Base-by-base conservation (phyloP, 2,329 filamentous ascomycete species). In the Thielaviopsis punctulata region DNA sequence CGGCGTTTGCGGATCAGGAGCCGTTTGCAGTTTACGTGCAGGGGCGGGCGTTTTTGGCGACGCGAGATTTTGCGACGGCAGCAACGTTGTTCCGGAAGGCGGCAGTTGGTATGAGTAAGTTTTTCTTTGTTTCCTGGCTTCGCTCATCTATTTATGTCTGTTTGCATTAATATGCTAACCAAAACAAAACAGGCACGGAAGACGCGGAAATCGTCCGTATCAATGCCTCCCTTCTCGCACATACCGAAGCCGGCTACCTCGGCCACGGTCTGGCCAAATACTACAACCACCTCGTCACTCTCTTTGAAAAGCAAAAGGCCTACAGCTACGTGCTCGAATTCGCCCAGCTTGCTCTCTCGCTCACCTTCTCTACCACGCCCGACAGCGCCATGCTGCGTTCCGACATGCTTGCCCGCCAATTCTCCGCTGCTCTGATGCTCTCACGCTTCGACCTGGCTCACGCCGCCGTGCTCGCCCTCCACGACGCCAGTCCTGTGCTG, bases 261-360 rank as follows among this genome's bases (percentile, higher is more conserved):
- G 76, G 88, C 61, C 77, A 78, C 52, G 92, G 90, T 1, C 73
- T 89, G 41, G 76, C 86, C 4, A 80, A 77, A 57, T 98, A 95
- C 67, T 93, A 93, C 64, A 79, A 82, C 43, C 92, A 98, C 63
- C 77, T 96, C 49, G 76, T 89, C 12, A 74, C 79, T 19, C 73
- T 98, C 1, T 96, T 85, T 61, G 89, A 95, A 63, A 77, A 77
- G 59, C 76, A 79, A 44, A 84, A 82, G 58, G 80, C 82, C 0
- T 86, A 85, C 64, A 84, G 85, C 1, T 85, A 84, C 60, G 86
- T 93, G 41, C 77, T 87, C 5, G 86, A 94, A 58, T 95, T 95
- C 69, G 81, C 86, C 39, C 76, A 79, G 39, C 69, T 89, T 22
- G 81, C 85, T 5, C 69, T 93, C 43, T 80, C 86, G 60, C 83